These are phyloP conservation scores for Penicillium pancosmium DNA, from an alignment of 495 filamentous ascomycete species.

Conservation along the genomic window DNA sequence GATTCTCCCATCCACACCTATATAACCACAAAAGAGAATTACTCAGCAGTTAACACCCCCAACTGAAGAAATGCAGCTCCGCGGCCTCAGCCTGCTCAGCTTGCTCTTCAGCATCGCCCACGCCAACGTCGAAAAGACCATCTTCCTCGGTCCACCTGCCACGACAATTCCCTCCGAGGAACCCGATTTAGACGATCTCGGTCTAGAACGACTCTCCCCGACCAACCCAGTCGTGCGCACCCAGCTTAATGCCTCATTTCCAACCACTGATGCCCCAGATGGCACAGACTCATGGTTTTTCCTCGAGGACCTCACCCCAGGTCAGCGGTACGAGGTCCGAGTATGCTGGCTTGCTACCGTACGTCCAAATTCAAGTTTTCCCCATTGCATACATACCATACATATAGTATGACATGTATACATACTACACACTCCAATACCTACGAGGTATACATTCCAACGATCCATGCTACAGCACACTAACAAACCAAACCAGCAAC, in stretches of 20 bases:
- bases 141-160: conserved; percentile 74
- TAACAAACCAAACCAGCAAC: conserved; percentile 63
- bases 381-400: not conserved
- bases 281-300: conserved; percentile 80
- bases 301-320: conserved; percentile 70
- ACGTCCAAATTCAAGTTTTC: conserved; percentile 30
- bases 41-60: conserved; percentile 3
- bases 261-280: conserved; percentile 49
- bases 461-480: not conserved
- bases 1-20: not conserved
- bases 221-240: conserved; percentile 57
- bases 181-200: conserved; percentile 64
- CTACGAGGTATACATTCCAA: no score
- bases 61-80: conserved; percentile 20
- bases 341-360: conserved; percentile 95
- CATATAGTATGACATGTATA: not conserved
- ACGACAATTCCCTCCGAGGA: conserved; percentile 55
- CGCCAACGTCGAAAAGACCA: conserved; percentile 88
- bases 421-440: no score
- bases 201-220: conserved; percentile 66
- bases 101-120: conserved; percentile 29
- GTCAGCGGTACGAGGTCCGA: conserved; percentile 86
- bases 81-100: not conserved
- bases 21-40: conserved; percentile 3
- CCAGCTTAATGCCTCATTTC: conserved; percentile 66